Evolutionary conservation across 495 filamentous ascomycete species (phyloP).

Genomic region (Hyaloscypha finlandica): DNA sequence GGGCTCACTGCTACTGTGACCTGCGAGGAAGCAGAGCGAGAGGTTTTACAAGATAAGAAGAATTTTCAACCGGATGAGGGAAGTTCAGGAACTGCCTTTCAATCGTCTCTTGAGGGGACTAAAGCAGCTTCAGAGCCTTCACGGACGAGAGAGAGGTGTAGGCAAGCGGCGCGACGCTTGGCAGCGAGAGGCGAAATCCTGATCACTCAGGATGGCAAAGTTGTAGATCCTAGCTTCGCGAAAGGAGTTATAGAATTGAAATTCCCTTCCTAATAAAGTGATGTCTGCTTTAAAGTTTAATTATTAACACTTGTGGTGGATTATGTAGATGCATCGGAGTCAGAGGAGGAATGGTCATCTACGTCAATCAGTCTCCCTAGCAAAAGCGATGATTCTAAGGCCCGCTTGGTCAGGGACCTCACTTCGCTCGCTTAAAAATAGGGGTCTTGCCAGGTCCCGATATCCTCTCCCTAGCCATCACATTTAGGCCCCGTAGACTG

Average conservation of each 20-base stretch:
- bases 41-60: not conserved
- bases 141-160: conserved; percentile 16
- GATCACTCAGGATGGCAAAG: conserved; percentile 17
- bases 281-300: too few species aligned
- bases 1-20: conserved; percentile 13
- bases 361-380: too few species aligned
- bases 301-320: too few species aligned
- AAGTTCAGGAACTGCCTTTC: too few species aligned
- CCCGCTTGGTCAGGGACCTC: too few species aligned
- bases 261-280: conserved; percentile 6
- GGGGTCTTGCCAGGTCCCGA: too few species aligned
- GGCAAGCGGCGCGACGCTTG: conserved; percentile 18
- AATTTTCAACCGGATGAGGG: not conserved
- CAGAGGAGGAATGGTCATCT: too few species aligned
- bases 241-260: conserved; percentile 26
- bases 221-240: conserved; percentile 20
- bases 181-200: conserved; percentile 12
- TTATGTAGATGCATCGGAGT: too few species aligned
- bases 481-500: too few species aligned
- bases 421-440: too few species aligned
- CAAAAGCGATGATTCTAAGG: too few species aligned
- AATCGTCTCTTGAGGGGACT: not conserved
- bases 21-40: conserved; percentile 18
- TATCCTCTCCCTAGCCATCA: too few species aligned
- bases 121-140: not conserved